Conservation (phyloP, 2,329 filamentous ascomycete species). For the Beauveria scarabaeidicola region DNA sequence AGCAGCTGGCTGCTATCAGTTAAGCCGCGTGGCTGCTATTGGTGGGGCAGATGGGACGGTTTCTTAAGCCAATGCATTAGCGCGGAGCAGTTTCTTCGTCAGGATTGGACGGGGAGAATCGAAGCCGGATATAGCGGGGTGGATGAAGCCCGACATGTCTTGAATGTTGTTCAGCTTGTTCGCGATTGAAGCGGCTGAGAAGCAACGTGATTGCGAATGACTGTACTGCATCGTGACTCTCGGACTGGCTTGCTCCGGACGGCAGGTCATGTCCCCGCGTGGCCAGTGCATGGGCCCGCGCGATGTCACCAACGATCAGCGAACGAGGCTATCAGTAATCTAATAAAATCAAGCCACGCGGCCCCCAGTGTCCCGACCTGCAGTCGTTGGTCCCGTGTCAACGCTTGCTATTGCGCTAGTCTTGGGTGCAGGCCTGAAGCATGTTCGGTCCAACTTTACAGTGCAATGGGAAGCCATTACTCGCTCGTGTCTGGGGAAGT, state of each 20-base stretch:
- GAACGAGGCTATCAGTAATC: not conserved
- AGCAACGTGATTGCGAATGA: not conserved
- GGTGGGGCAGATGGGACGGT: not conserved
- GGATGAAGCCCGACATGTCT: too few relatives aligned
- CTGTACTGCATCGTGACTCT: not conserved
- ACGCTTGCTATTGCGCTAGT: not conserved
- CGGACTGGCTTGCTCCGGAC: not conserved
- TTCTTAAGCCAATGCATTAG: not conserved
- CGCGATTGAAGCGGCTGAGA: not conserved
- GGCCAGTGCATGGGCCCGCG: not conserved
- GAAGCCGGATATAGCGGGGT: not conserved
- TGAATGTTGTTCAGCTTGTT: not conserved
- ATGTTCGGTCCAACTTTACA: not conserved
- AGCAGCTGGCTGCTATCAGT: not conserved
- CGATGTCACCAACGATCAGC: not conserved
- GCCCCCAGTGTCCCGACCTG: not conserved
- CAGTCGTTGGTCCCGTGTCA: not conserved
- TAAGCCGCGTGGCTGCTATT: not conserved
- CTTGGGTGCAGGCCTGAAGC: not conserved
- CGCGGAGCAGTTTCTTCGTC: not conserved
- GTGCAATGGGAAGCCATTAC: not conserved
- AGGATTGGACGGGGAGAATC: not conserved
- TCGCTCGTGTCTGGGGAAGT: slow-evolving; percentile 3
- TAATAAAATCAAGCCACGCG: not conserved
- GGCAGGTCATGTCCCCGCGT: not conserved